These are phyloP conservation scores for Botryobasidium botryosum DNA, from an alignment of 768 basidiomycete genomes.

Conservation along the genomic window DNA sequence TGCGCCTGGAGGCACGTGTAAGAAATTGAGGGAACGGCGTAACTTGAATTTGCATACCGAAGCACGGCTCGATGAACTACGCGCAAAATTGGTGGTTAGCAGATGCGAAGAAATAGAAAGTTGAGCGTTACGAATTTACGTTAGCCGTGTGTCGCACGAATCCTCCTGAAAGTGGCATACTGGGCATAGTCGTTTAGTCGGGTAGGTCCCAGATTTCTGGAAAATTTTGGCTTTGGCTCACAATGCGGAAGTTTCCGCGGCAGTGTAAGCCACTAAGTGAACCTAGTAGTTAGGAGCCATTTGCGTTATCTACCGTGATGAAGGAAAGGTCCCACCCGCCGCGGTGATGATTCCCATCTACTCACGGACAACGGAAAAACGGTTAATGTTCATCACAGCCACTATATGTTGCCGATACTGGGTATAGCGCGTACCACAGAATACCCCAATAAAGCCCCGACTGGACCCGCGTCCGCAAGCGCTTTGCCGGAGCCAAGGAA, in stretches of 20 bases:
- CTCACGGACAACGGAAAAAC: not conserved
- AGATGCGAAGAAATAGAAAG: slow-evolving; percentile 1
- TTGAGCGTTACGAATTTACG: not conserved
- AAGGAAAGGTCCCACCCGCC: not conserved
- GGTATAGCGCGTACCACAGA: not conserved
- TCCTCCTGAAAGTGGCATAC: not conserved
- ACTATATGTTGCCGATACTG: not conserved
- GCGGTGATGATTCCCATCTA: slow-evolving; percentile 7
- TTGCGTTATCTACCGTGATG: not conserved
- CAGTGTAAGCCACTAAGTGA: not conserved
- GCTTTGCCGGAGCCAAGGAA: slow-evolving; percentile 7
- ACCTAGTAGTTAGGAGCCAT: not conserved
- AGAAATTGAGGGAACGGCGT: not conserved
- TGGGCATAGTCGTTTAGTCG: not conserved
- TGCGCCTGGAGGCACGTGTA: slow-evolving; percentile 5
- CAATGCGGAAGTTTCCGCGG: not conserved
- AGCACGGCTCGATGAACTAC: not conserved
- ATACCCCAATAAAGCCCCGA: slow-evolving; percentile 6
- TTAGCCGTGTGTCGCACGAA: slow-evolving; percentile 1
- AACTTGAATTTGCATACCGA: too few relatives aligned
- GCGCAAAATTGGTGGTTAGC: not conserved
- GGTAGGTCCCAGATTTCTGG: not conserved
- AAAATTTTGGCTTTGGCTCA: too few relatives aligned
- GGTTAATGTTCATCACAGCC: not conserved
- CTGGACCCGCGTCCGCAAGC: slow-evolving; percentile 9